Evolutionary conservation across 306 rosid species (phyloP).

Genomic region (Casuarina equisetifolia): DNA sequence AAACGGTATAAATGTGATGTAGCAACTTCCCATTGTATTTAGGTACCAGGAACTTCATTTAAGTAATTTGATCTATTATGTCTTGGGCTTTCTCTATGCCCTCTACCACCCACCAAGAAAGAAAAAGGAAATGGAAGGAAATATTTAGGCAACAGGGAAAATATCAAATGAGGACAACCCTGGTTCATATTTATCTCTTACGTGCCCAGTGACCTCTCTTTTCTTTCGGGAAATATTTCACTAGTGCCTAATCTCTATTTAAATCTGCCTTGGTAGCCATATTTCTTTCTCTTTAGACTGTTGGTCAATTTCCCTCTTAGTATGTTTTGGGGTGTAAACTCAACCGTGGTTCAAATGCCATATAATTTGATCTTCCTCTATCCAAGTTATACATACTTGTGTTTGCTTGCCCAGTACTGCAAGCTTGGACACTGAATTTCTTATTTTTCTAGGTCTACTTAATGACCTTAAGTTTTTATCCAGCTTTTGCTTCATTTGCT

Average conservation of each 20-base stretch:
- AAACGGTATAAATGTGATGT: neutral
- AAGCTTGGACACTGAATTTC: neutral
- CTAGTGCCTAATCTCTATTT: neutral
- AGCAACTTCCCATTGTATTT: neutral
- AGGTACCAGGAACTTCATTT: neutral
- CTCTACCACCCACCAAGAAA: neutral
- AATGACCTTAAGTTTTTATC: neutral
- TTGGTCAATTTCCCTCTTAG: neutral
- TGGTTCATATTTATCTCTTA: neutral
- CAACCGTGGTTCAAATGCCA: neutral
- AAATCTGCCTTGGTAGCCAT: neutral
- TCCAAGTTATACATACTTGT: neutral
- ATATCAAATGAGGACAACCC: neutral
- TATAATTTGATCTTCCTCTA: neutral
- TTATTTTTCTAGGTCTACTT: neutral
- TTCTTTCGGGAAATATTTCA: neutral
- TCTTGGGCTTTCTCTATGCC: neutral
- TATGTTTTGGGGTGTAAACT: neutral
- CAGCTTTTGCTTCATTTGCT: neutral
- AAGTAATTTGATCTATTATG: neutral
- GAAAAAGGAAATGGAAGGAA: too few relatives aligned
- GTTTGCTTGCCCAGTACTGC: neutral
- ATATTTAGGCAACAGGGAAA: neutral
- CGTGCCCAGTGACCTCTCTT: neutral
- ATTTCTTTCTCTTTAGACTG: neutral